phyloP scores from a whole-genome alignment of 225 moss, liverwort and hornwort species.

The Pseudisothecium myosuroides region DNA sequence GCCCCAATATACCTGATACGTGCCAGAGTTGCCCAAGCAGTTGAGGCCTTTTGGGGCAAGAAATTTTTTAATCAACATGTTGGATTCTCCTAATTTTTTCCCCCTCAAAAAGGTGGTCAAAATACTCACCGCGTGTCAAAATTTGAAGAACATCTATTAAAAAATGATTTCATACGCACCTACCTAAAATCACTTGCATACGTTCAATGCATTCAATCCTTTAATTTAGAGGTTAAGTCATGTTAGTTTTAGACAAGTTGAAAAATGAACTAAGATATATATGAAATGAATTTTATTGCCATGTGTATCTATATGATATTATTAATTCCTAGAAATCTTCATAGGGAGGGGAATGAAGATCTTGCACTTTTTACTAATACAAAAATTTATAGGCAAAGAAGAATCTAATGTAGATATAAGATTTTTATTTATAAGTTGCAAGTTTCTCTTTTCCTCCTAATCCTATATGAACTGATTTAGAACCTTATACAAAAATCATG shows the following conservation, averaged over 20 bases:
- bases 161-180: too few relatives aligned
- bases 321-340: not conserved
- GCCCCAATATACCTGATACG: too few relatives aligned
- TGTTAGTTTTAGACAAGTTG: not conserved
- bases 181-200: too few relatives aligned
- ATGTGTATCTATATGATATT: not conserved
- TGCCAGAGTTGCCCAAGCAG: too few relatives aligned
- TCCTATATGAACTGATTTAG: not conserved
- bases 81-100: too few relatives aligned
- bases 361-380: not conserved
- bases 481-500: not conserved
- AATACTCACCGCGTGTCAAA: too few relatives aligned
- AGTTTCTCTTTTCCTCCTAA: not conserved
- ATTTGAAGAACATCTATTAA: too few relatives aligned
- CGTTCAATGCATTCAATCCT: too few relatives aligned
- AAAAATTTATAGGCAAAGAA: not conserved
- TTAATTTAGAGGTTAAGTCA: not conserved
- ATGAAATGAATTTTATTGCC: not conserved
- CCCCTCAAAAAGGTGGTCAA: too few relatives aligned
- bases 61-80: too few relatives aligned
- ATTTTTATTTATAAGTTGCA: not conserved
- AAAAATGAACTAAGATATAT: not conserved
- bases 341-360: not conserved
- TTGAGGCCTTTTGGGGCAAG: too few relatives aligned
- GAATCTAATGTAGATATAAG: not conserved